These are phyloP conservation scores for Saururus chinensis DNA, from an alignment of 164 flowering plant genomes.

Conservation along the genomic window DNA sequence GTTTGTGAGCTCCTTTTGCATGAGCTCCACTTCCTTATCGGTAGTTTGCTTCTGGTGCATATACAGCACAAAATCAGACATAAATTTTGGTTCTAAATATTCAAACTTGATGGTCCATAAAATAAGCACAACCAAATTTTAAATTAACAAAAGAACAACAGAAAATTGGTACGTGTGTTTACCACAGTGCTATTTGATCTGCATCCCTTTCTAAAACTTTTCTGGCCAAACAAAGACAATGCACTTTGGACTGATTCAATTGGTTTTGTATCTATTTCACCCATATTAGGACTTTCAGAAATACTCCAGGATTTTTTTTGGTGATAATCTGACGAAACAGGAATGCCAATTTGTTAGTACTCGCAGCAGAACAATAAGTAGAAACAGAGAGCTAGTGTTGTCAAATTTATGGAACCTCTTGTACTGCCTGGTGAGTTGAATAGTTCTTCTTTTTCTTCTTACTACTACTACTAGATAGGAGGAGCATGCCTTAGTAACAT, in stretches of 20 bases:
- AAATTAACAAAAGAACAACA: not conserved
- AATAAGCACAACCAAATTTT: not conserved
- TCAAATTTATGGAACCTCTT: too few relatives aligned
- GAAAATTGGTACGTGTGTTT: not conserved
- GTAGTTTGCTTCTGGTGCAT: constrained; percentile 4
- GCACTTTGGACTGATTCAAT: constrained; percentile 54
- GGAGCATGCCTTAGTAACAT: too few relatives aligned
- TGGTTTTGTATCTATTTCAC: constrained; percentile 53
- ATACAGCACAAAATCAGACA: constrained; percentile 3
- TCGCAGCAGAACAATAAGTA: too few relatives aligned
- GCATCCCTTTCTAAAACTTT: constrained; percentile 19
- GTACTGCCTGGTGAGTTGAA: too few relatives aligned
- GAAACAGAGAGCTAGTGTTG: too few relatives aligned
- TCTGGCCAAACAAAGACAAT: constrained; percentile 39
- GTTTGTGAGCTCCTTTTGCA: constrained; percentile 40
- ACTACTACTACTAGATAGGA: too few relatives aligned
- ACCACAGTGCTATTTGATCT: constrained; percentile 22
- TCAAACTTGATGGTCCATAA: too few relatives aligned
- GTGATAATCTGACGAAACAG: not conserved
- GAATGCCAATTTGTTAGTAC: not conserved
- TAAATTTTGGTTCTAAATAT: not conserved
- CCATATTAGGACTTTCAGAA: constrained; percentile 18
- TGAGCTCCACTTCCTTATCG: constrained; percentile 23
- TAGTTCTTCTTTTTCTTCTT: too few relatives aligned
- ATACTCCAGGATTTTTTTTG: not conserved